Evolutionary conservation across 352 stramenopile genomes (phyloP), one percentile per base, ranked within the genome.

Genomic region (Phytophthora litchii): DNA sequence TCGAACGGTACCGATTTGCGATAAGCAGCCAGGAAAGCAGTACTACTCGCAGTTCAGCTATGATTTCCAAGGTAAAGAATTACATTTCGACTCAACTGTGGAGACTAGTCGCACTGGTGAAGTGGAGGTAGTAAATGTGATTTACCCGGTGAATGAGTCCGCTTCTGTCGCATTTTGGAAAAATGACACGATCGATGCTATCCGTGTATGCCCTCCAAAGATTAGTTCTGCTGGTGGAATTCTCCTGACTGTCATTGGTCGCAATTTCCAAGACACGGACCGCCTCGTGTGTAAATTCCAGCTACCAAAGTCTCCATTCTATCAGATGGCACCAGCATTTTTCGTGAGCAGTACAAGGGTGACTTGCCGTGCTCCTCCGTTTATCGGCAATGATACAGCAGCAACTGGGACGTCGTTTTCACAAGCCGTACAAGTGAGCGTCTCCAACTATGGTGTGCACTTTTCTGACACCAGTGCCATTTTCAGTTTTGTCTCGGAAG

Each of bases 141-240:
- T 99, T 6, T 82, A 97, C 21, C 93, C 95, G 0, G 89, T 99
- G n/a, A 98, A 99, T 59, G 65, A 86, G 31, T 95, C 85, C 6
- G 82, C 82, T 2, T 94, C 83, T 7, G 76, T 83, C 4, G 34
- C 72, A 4, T 80, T 83, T 25, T 99, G 95, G 96, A 74, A 75
- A 19, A 99, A 99, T 70, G 94, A 98, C 60, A 98, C 95, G 7
- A 51, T 98, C n/a, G 94, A 99, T 60, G 70, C 94, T 2, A 88
- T 97, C 32, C 82, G 93, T n/a, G 60, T 76, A 8, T 98, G 95
- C 57, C 93, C 95, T 2, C 45, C 58, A 0, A 69, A 56, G 34
- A 64, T 82, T 3, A 42, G 63, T 23, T 57, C 58, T 29, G 61
- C 21, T 27, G 80, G 84, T 31, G 80, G 76, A 14, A 56, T 80